A percentile compares a stretch with the other conserved stretches of the same genome.
Evolutionary conservation across 2,329 filamentous ascomycete genomes (phyloP).

Genomic region (Epichloe aotearoae): DNA sequence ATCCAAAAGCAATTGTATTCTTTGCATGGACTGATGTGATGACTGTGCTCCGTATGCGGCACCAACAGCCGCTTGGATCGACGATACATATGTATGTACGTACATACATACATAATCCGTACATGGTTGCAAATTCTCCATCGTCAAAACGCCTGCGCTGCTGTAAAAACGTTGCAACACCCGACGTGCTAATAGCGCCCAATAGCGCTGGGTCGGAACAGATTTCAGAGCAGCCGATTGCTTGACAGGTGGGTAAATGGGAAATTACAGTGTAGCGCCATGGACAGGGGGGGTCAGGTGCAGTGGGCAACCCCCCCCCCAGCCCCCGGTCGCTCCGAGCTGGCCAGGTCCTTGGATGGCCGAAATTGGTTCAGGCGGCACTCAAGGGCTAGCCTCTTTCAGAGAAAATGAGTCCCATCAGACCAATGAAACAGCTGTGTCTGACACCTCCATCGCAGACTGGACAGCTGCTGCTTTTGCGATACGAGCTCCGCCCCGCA

Average conservation of each 20-base stretch:
- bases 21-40: no score
- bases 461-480: background rate
- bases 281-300: constrained; percentile 5
- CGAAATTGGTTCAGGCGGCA: background rate
- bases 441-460: background rate
- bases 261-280: constrained; percentile 9
- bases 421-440: background rate
- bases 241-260: constrained; percentile 6
- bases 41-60: no score
- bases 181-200: no score
- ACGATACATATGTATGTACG: no score
- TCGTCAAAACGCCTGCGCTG: no score
- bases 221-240: background rate
- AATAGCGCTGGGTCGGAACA: background rate
- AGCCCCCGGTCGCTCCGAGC: background rate
- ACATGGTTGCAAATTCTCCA: no score
- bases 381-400: background rate
- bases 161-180: background rate
- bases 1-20: no score
- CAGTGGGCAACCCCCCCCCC: no score
- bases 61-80: no score
- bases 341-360: background rate
- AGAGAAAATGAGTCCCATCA: background rate
- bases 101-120: no score
- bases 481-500: background rate